Evolutionary conservation across 768 basidiomycete genomes (phyloP), one percentile per base, ranked within the genome.

Genomic region (Lactarius hengduanensis): DNA sequence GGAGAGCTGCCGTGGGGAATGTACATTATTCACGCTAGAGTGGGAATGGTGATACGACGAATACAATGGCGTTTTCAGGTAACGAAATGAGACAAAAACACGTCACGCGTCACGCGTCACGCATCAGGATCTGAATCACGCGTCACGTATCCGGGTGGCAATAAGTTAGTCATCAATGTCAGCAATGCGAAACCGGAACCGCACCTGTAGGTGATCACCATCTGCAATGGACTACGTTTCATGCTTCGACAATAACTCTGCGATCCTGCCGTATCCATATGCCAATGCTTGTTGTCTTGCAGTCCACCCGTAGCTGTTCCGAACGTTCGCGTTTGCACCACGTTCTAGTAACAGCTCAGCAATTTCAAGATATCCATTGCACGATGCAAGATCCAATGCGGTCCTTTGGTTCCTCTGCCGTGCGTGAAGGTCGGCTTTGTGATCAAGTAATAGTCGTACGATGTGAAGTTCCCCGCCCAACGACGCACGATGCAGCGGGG

Each of bases 331-430:
- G 15, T 50, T 6, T 50, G 47, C 22, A 26, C 47, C 47, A 50
- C 22, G 47, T 15, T 50, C 22, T 50, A 50, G 11, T 15, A 50
- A 50, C 13, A 50, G 47, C 22, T 26, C 13, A 15, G 13, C 22
- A 15, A 50, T 26, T 22, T 50, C 13, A 2, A 50, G 47, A 26
- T 50, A 1, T 10, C 47, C 63, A 28, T 5, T 20, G 32, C 18
- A 6, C 13, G 63, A 38, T 8, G 63, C 63, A 34, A 22, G 32
- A 41, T 64, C 26, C n/a, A 64, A 30, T 0, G 63, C 41, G 10
- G 57, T 64, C n/a, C 5, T 30, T 50, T 22, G 57, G 26, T 34
- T 11, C 30, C 20, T 16, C 41, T 26, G 13, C 1, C 4, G 11
- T 5, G 22, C 40, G 34, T 26, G 20, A 34, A 26, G 13, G 43